Evolutionary conservation across 192 early-diverging fungal species (phyloP), one percentile per base, ranked within the genome.

Genomic region (Entomortierella lignicola): DNA sequence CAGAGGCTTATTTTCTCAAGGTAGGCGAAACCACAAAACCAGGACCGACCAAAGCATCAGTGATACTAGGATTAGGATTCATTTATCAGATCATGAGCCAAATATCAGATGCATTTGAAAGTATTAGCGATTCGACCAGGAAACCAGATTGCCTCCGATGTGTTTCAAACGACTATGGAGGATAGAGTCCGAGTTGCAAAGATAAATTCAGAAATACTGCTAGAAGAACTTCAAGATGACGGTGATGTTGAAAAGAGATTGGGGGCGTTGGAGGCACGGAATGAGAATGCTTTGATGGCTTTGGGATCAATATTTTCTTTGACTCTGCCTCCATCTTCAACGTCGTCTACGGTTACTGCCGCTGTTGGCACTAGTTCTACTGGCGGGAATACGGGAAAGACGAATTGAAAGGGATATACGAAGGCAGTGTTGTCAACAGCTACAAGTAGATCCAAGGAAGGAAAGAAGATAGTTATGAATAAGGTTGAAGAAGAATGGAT

Each of bases 51-150:
- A 75, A 83, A 59, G 61, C 86, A 2, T 80, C 81, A 44, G 87
- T 86, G 2, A 60, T 85, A 23, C 71, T 84, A 0, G 69, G 85
- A 0, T 56, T 92, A 1, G 92, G 84, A 8, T 85, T 86, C 42
- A 87, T 93, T 1, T 83, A 84, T 30, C 91, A 93, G 44, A 71
- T 86, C 27, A 75, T 82, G 65, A 81, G 84, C 21, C 47, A 86
- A 26, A 61, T 72, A 34, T 77, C 69, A 1, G 83, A 85, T 20
- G 92, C 92, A 2, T 81, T 91, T 17, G 73, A 66, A 83, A 63
- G 81, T 70, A 20, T 27, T 85, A 20, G 70, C 70, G 47, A 67
- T 85, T 11, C 59, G 63, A 32, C 84, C 85, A 0, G 44, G 63
- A 0, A 84, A 86, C 41, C 66, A 69, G 15, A 69, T 71, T 8